Percentiles rank a stretch among this genome's conserved stretches.
Evolutionary conservation across 208 protist species (phyloP).

Genomic region (Trichomonas vaginalis): DNA sequence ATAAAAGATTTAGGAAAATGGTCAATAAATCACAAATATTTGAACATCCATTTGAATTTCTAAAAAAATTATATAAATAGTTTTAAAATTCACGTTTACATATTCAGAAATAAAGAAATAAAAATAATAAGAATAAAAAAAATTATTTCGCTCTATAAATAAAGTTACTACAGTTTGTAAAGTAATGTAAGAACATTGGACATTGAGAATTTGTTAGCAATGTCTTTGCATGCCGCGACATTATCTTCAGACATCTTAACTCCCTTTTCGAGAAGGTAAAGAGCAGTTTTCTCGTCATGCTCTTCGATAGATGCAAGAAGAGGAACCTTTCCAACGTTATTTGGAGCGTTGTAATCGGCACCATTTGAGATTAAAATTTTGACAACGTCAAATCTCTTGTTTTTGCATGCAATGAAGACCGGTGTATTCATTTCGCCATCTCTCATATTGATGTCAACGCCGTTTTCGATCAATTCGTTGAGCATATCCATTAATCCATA

Average conservation of each 20-base stretch:
- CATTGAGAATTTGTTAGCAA: no score
- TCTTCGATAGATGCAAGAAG: not conserved
- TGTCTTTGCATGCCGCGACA: no score
- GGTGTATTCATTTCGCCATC: not conserved
- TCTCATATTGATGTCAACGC: not conserved
- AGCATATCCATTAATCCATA: not conserved
- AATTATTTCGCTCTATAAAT: no score
- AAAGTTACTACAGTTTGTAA: no score
- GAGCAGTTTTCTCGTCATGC: not conserved
- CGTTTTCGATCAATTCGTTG: not conserved
- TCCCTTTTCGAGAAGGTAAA: not conserved
- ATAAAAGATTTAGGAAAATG: no score
- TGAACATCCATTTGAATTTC: no score
- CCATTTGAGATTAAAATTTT: not conserved
- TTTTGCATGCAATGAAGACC: not conserved
- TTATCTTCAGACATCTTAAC: not conserved
- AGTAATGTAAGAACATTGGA: no score
- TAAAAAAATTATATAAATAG: no score
- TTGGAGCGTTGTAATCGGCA: not conserved
- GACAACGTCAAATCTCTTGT: not conserved
- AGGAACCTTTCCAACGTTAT: not conserved
- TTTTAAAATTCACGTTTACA: no score
- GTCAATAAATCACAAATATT: no score
- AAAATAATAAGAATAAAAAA: no score
- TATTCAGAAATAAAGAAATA: no score